Conservation (phyloP, 2,329 filamentous ascomycete genomes). For the Sarocladium strictum region DNA sequence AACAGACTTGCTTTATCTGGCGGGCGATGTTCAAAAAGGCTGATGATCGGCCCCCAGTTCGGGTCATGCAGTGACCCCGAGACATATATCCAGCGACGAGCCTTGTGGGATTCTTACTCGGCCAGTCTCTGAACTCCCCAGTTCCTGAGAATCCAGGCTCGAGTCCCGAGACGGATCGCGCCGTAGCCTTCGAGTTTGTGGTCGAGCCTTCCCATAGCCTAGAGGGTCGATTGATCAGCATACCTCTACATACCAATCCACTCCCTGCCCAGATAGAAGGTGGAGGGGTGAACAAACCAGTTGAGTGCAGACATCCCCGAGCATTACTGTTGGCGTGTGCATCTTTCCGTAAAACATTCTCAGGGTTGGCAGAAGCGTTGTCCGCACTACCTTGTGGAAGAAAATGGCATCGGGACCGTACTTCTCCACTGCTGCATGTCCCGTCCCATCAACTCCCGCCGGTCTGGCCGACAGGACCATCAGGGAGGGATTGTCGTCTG, state of each 20-base stretch:
- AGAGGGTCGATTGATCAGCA: not conserved
- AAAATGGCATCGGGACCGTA: not conserved
- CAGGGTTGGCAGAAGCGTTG: not conserved
- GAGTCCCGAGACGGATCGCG: not conserved
- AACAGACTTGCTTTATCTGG: no score
- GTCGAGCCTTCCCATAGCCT: conserved; percentile 1
- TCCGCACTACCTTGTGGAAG: not conserved
- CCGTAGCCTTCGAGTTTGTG: not conserved
- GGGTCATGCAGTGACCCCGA: not conserved
- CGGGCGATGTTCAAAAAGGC: not conserved
- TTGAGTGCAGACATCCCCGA: not conserved
- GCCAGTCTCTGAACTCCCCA: not conserved
- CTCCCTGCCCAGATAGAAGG: not conserved
- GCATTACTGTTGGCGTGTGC: not conserved
- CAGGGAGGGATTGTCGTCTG: conserved; percentile 11
- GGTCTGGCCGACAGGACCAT: not conserved
- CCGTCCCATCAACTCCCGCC: not conserved
- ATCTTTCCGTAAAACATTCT: not conserved
- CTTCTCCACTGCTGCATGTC: not conserved
- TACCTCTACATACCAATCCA: not conserved
- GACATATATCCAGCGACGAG: not conserved
- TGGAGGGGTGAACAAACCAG: not conserved
- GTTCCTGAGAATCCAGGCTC: not conserved
- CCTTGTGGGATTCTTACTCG: not conserved
- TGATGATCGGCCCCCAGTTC: not conserved